Evolutionary conservation across 345 rosid genomes (phyloP), one percentile per base, ranked within the genome.

Genomic region (Atalantia buxifolia): DNA sequence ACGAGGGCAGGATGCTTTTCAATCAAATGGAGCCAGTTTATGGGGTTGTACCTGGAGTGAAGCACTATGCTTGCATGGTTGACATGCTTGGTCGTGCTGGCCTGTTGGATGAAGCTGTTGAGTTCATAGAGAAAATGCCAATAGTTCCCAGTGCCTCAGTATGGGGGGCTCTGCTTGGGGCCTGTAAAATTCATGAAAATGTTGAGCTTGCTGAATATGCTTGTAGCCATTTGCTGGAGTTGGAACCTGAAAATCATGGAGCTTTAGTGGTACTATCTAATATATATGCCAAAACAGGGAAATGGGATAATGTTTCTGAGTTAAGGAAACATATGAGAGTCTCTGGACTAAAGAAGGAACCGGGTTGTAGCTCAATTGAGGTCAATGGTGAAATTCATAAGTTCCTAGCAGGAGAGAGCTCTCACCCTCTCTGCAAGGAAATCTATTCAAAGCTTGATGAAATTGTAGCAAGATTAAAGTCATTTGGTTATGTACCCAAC

Each of bases 301-400:
- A 88, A 62, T 91, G 94, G 95, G 89, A 89, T 70, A 53, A 72
- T 28, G 91, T 87, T 35, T 87, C 93, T 57, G 83, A 77, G 80
- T 78, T 91, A 60, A 89, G 94, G 81, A 91, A 86, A 78, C 85
- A 67, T 18, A 93, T 93, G 93, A 90, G 89, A 90, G 88, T 82
- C 48, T 76, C 82, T 24, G 94, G 94, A 80, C 59, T 91, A 2
- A 87, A 87, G 83, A 93, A 93, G 86, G 89, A 89, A 68, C 92
- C 85, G 12, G 97, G 97, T 45, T 91, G 93, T 74, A 93, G 97
- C 86, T 84, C 92, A 30, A 86, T 93, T n/a, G 94, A 91, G 87
- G 88, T 86, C 5, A 79, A 90, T 82, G 92, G 94, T 9, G 67
- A 24, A 62, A 80, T 90, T 28, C 93, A 93, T 45, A 89, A 89